These are phyloP conservation scores for Glycine tomentella DNA, from an alignment of 306 rosid species.

Conservation along the genomic window DNA sequence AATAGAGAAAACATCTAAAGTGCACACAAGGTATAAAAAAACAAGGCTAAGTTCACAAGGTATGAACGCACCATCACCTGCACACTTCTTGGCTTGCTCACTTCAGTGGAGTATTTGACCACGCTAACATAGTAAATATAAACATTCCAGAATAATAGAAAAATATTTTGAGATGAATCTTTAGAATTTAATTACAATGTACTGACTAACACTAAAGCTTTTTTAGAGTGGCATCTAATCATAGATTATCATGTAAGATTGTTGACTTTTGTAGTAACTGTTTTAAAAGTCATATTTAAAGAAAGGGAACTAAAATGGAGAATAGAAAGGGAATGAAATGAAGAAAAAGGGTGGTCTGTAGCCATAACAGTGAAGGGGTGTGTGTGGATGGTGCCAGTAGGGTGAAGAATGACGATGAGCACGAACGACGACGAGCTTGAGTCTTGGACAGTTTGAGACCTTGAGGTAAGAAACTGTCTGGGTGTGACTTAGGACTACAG, in stretches of 20 bases:
- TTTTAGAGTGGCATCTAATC: background rate
- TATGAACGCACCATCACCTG: background rate
- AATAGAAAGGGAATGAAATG: too few species aligned
- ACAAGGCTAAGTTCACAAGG: background rate
- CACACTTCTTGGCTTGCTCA: background rate
- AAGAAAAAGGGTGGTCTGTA: too few species aligned
- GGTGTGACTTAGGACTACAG: too few species aligned
- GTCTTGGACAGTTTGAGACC: too few species aligned
- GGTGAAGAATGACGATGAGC: too few species aligned
- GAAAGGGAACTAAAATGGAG: too few species aligned
- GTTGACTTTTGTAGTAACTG: background rate
- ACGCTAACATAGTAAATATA: background rate
- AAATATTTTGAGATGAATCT: background rate
- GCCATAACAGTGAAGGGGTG: too few species aligned
- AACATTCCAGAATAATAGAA: conserved; percentile 23
- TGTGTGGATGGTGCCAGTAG: too few species aligned
- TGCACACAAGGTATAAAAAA: background rate
- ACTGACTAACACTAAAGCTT: background rate
- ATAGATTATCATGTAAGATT: background rate
- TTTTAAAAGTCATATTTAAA: background rate
- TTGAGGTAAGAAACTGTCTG: too few species aligned
- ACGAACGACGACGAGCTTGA: too few species aligned
- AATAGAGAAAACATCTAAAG: background rate
- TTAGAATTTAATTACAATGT: background rate
- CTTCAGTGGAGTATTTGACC: background rate